A percentile compares a stretch with the other conserved stretches of the same genome.
phyloP scores from a whole-genome alignment of 345 rosid genomes.

The Melastoma malabathricum region DNA sequence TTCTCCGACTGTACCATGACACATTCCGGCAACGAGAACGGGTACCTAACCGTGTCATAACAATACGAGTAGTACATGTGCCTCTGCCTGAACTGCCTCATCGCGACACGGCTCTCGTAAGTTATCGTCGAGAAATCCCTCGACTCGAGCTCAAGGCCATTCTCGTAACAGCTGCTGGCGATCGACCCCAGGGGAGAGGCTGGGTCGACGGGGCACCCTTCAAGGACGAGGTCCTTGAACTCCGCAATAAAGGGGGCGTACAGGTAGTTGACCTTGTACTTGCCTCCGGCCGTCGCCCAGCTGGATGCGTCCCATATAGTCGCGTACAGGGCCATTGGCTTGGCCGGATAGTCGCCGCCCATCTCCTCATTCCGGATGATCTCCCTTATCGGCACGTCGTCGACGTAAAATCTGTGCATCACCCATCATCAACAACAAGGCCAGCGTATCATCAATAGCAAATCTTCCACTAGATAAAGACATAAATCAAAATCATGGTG shows the following conservation, averaged over 20 bases:
- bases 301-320: constrained; percentile 96
- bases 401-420: constrained; percentile 60
- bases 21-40: constrained; percentile 47
- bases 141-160: constrained; percentile 17
- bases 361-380: constrained; percentile 44
- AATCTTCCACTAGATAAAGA: neutral
- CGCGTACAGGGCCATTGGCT: constrained; percentile 81
- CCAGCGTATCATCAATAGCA: neutral
- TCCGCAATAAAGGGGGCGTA: constrained; percentile 68
- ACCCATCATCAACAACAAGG: too few species aligned
- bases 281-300: constrained; percentile 92
- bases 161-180: constrained; percentile 17
- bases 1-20: constrained; percentile 38
- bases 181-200: constrained; percentile 23
- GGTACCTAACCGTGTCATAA: constrained; percentile 51
- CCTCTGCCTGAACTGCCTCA: constrained; percentile 57
- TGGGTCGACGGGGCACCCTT: constrained; percentile 62
- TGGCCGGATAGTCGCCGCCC: constrained; percentile 73
- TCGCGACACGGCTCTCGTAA: constrained; percentile 22
- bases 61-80: constrained; percentile 90
- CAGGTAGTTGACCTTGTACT: constrained; percentile 52
- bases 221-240: constrained; percentile 45
- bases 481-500: neutral
- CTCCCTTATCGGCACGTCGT: constrained; percentile 77
- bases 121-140: constrained; percentile 36